Evolutionary conservation across 208 protist genomes (phyloP), one percentile per base, ranked within the genome.

Genomic region (Leishmania lainsoni): DNA sequence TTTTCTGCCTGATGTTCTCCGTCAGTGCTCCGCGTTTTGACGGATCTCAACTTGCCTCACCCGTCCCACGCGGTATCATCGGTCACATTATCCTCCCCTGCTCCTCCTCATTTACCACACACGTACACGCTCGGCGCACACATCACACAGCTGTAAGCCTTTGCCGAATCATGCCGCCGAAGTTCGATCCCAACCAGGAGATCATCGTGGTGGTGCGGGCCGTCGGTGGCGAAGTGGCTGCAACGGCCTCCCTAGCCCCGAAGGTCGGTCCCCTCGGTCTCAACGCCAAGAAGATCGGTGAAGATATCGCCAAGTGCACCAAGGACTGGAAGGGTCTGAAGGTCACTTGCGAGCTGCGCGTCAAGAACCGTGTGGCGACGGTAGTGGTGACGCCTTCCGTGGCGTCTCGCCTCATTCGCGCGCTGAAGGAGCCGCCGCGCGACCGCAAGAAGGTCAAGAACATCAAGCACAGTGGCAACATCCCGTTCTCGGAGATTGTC

Each of bases 361-460:
- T 99, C 81, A 98, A 99, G 94, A 99, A 99, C 96, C 93, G 99
- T 76, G 90, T 99, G 83, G 98, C 99, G 51, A 98, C 93, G 29
- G 98, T 99, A 75, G 78, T 88, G 72, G 98, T 99, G 76, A 97
- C 99, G 63, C 99, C 99, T 35, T 98, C 98, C 52, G 98, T 99
- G 5, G 95, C 99, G 29, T 96, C 99, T 49, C 95, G 99, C 39
- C 83, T 99, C 83, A 99, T 99, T 87, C 95, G 98, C 83, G 99
- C 99, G 35, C 97, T 99, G 66, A 99, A 99, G 93, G 99, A 99
- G 96, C 99, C 99, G 70, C 90, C 93, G 80, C 97, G 99, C 87
- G 99, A 99, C 91, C 97, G 99, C 93, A 99, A 99, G 98, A 99
- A 99, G 97, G 98, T 98, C 65, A 99, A 99, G 98, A 99, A 99